Percentiles rank a stretch among this genome's conserved stretches.
These are phyloP conservation scores for Dianthus caryophyllus DNA, from an alignment of 148 eudicot genomes.

Conservation along the genomic window DNA sequence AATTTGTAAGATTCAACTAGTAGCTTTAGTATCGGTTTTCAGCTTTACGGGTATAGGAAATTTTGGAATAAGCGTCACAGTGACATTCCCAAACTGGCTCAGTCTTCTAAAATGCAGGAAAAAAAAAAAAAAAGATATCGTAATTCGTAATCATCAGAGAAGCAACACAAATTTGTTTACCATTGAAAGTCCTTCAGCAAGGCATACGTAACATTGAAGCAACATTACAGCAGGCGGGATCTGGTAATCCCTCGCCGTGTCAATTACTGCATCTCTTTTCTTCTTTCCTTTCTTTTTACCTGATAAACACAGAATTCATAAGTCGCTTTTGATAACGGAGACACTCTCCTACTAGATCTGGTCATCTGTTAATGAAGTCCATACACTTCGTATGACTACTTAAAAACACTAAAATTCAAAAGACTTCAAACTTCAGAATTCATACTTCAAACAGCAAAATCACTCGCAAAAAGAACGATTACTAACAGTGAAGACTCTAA, in stretches of 20 bases:
- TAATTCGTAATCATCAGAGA: too few species aligned
- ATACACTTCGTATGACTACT: not conserved
- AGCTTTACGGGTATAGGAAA: not conserved
- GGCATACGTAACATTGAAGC: constrained; percentile 80
- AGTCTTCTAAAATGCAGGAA: not conserved
- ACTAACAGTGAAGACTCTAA: not conserved
- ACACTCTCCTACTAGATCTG: not conserved
- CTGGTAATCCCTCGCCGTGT: constrained; percentile 55
- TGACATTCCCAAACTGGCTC: not conserved
- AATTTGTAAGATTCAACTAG: constrained; percentile 13
- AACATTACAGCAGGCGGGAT: constrained; percentile 69
- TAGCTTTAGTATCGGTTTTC: too few species aligned
- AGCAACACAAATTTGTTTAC: constrained; percentile 33
- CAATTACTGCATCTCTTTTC: constrained; percentile 72
- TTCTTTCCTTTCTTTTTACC: constrained; percentile 80
- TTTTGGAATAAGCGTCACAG: constrained; percentile 5
- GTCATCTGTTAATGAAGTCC: not conserved
- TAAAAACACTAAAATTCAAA: not conserved
- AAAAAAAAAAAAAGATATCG: too few species aligned
- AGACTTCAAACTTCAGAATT: too few species aligned
- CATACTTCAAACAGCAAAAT: not conserved
- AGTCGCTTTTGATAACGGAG: constrained; percentile 2
- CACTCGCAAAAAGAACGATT: too few species aligned
- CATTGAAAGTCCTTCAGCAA: constrained; percentile 89
- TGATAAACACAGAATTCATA: constrained; percentile 27